Base-by-base conservation (phyloP, 129 eudicot genomes). In the Chrysanthemum makinoi region DNA sequence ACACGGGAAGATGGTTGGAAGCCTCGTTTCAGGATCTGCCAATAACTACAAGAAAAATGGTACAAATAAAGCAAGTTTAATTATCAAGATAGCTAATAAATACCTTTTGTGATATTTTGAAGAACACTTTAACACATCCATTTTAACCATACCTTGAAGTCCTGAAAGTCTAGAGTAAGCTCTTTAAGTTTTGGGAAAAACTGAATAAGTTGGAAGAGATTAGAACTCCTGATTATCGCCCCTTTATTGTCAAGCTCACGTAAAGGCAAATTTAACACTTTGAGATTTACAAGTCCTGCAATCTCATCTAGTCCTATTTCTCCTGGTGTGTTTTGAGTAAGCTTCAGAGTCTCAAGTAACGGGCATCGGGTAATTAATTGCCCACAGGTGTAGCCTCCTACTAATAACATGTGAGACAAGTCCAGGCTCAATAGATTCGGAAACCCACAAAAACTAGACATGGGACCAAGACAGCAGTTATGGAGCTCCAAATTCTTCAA, bases 341-440 rank as follows among this genome's bases (percentile, higher is more conserved):
- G 5, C 19, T 24, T 44, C 72, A 75, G 26, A 55, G 2, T 10
- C 72, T 65, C 66, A 35, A 75, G 72, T 65, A 44, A 24, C 10
- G 79, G 58, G 24, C 66, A 65, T 47, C 39, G 48, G 4, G 14
- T 22, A 24, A 75, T 15, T 14, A 75, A 1, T 2, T 75, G 28
- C 15, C 66, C 49, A 7, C 10, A 2, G 0, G 10, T 46, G 14
- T 49, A 0, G 13, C 50, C 44, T 55, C 5, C 48, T 65, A 43
- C 55, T 15, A 0, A 1, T 39, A 65, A 28, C 8, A 35, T 35
- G 44, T 0, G 0, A 22, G 13, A 0, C 33, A 75, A 75, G 18
- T 65, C 66, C 10, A 75, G 46, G 58, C 48, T 53, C 58, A 65
- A 65, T 2, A 75, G 72, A 19, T 75, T 19, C 10, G 72, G 72